Base-by-base conservation (phyloP, 1,139 yeast species). In the Protomyces inouyei region DNA sequence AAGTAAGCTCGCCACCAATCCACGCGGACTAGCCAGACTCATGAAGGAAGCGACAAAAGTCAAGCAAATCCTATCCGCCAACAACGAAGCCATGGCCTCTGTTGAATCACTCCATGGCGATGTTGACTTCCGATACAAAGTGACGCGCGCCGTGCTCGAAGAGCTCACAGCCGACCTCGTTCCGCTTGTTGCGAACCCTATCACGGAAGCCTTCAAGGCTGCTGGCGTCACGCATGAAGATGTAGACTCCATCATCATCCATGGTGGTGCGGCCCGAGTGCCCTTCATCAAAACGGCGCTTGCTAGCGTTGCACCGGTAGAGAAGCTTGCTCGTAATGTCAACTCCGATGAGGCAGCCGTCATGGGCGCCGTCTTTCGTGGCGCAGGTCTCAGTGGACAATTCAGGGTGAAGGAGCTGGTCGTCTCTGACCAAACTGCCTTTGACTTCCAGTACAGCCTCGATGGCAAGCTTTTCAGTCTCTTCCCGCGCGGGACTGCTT, bases 341-440 rank as follows among this genome's bases (percentile, higher is more conserved):
- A 93, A 93, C 74, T 95, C 98, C 0, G 99, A 93, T 76, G 99
- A 93, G 76, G 85, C 97, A 67, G 91, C 90, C 66, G 96, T 91
- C 14, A 80, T 89, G 72, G 99, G 99, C 64, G 85, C 95, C 4
- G 85, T 97, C 14, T 78, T 88, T 57, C 82, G 91, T 68, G 98
- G 95, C 14, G 87, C 91, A 61, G 82, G 80, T 18, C 72, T 85
- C 25, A 82, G 86, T 36, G 80, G 82, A 55, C 80, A 83, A 69
- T 86, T 85, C 73, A 83, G 84, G 69, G 80, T 87, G 9, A 85
- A 83, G 70, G 67, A 83, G 55, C 80, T 90, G 63, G 77, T 79
- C 32, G 79, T 90, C 6, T 73, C 82, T 55, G 97, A 90, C 68
- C 82, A 82, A 65, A 18, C 77, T 73, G 66, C 77, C 74, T 64